Percentiles rank a stretch among this genome's conserved stretches.
phyloP scores from a whole-genome alignment of 805 yeast species.

The Candida montana region DNA sequence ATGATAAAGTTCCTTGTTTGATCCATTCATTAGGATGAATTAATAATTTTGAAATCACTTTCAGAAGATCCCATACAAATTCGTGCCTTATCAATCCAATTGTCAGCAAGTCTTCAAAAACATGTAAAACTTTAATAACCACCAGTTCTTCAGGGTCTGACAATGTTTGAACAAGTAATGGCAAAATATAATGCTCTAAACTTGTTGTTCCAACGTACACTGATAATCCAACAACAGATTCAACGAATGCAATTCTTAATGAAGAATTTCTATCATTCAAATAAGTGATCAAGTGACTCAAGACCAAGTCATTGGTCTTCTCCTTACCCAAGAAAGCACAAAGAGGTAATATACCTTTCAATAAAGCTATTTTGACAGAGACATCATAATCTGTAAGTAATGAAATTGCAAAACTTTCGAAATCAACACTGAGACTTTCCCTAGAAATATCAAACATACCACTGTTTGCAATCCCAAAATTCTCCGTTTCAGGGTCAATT shows the following conservation, averaged over 20 bases:
- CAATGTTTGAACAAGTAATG: constrained; percentile 76
- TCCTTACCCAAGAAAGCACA: constrained; percentile 83
- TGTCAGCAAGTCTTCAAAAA: constrained; percentile 49
- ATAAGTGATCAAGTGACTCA: constrained; percentile 89
- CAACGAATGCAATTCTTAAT: constrained; percentile 65
- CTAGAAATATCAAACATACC: constrained; percentile 34
- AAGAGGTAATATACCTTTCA: constrained; percentile 67
- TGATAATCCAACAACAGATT: constrained; percentile 66
- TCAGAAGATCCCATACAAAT: constrained; percentile 50
- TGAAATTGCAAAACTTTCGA: constrained; percentile 61
- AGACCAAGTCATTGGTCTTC: constrained; percentile 78
- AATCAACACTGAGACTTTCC: constrained; percentile 41
- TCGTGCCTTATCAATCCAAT: constrained; percentile 50
- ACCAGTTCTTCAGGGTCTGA: constrained; percentile 83
- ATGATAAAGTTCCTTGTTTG: constrained; percentile 57
- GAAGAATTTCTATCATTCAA: constrained; percentile 71
- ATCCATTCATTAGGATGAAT: constrained; percentile 89
- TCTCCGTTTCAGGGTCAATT: constrained; percentile 42
- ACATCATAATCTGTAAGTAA: constrained; percentile 66
- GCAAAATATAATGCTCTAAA: constrained; percentile 82
- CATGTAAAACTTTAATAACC: constrained; percentile 59
- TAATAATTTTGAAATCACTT: constrained; percentile 48
- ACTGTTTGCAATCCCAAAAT: constrained; percentile 29
- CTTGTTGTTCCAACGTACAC: constrained; percentile 77
- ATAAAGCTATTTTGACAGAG: constrained; percentile 62